A percentile compares a stretch with the other conserved stretches of the same genome.
phyloP scores from a whole-genome alignment of 1,284 basidiomycete genomes.

The Coniophora puteana region DNA sequence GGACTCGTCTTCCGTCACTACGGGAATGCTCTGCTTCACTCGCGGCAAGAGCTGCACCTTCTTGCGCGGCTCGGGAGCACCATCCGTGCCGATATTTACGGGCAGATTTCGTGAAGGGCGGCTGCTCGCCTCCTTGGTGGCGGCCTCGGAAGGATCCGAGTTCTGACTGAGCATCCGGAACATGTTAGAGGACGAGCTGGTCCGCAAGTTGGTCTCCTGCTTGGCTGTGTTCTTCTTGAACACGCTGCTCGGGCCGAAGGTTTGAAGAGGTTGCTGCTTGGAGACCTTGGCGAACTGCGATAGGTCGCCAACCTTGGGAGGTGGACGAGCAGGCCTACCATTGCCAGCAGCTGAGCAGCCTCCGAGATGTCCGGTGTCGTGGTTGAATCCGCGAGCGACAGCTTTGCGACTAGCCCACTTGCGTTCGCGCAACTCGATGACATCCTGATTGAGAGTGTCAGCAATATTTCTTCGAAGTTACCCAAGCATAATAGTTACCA shows the following conservation, averaged over 20 bases:
- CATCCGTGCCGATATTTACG: constrained; percentile 24
- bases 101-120: constrained; percentile 37
- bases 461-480: too few relatives aligned
- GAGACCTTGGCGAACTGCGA: constrained; percentile 81
- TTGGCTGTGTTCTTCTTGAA: constrained; percentile 66
- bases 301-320: constrained; percentile 77
- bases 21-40: constrained; percentile 41
- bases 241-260: constrained; percentile 72
- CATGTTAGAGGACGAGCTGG: constrained; percentile 78
- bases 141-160: too few relatives aligned
- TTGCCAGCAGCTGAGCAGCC: constrained; percentile 48
- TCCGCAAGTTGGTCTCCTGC: constrained; percentile 67
- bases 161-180: constrained; percentile 72
- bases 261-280: constrained; percentile 53
- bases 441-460: constrained; percentile 9
- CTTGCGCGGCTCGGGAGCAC: constrained; percentile 48
- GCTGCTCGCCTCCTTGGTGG: too few relatives aligned
- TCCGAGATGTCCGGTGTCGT: constrained; percentile 83
- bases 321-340: constrained; percentile 49
- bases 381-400: constrained; percentile 36
- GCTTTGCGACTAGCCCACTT: constrained; percentile 6
- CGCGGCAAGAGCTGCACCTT: constrained; percentile 59
- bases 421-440: constrained; percentile 10
- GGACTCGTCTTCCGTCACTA: constrained; percentile 49
- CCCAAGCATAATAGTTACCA: constrained; percentile 52